A percentile compares a stretch with the other conserved stretches of the same genome.
Conservation (phyloP, 306 rosid genomes). For the Delonix regia region DNA sequence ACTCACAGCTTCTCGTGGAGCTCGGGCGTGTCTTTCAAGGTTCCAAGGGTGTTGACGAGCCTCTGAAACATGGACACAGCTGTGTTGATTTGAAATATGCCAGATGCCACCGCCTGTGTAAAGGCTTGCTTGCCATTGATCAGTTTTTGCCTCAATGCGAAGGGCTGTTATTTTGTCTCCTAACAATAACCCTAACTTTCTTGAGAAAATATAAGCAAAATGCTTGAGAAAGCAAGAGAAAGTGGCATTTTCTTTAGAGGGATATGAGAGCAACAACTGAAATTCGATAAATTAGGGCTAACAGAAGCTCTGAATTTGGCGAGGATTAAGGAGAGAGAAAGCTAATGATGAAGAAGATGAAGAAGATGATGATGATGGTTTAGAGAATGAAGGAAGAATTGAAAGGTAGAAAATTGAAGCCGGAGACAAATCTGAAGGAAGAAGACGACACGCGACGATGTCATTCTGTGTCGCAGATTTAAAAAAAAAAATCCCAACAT, state of each 20-base stretch:
- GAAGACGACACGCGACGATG: too few relatives aligned
- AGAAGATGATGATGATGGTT: not conserved
- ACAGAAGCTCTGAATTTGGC: slow-evolving; percentile 35
- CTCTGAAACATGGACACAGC: slow-evolving; percentile 90
- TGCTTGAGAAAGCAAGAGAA: slow-evolving; percentile 28
- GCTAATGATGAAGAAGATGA: too few relatives aligned
- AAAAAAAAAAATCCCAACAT: too few relatives aligned
- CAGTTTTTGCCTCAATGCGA: too few relatives aligned
- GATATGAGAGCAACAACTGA: slow-evolving; percentile 31
- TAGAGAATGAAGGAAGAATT: not conserved
- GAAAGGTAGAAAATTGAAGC: not conserved
- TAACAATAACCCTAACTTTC: too few relatives aligned
- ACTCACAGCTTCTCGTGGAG: slow-evolving; percentile 91
- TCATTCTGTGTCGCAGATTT: too few relatives aligned
- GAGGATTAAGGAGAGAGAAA: slow-evolving; percentile 22
- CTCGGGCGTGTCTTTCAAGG: slow-evolving; percentile 90
- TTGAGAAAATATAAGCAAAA: slow-evolving; percentile 40
- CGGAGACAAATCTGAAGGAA: too few relatives aligned
- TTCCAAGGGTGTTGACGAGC: too few relatives aligned
- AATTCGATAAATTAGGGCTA: slow-evolving; percentile 36
- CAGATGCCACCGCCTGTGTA: slow-evolving; percentile 91
- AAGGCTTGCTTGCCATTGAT: too few relatives aligned
- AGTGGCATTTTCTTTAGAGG: slow-evolving; percentile 27
- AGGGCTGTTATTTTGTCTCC: too few relatives aligned
- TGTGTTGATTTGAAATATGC: slow-evolving; percentile 95